Conservation (phyloP, 352 stramenopile genomes). For the Elongisporangium undulatum region DNA sequence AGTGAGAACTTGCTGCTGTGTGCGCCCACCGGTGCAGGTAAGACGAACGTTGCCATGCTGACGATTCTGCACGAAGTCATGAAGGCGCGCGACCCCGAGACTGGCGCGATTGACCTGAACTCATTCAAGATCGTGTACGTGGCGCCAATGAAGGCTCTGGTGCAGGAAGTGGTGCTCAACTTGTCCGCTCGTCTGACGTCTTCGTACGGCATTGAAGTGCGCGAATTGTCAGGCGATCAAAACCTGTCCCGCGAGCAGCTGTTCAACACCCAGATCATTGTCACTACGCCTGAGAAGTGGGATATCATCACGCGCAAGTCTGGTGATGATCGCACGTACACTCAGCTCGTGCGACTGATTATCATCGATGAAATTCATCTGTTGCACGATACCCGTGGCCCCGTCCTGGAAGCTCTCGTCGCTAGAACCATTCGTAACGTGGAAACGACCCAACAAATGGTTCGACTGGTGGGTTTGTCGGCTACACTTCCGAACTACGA, state of each 20-base stretch:
- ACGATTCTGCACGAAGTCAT: conserved; percentile 98
- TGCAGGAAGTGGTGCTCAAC: conserved; percentile 99
- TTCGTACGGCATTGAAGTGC: conserved; percentile 93
- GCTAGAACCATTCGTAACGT: conserved; percentile 96
- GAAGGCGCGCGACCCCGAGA: conserved; percentile 81
- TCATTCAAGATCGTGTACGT: conserved; percentile 99
- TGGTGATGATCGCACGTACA: conserved; percentile 96
- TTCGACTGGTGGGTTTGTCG: conserved; percentile 97
- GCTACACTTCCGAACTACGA: conserved; percentile 99
- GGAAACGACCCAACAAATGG: conserved; percentile 96
- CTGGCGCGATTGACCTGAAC: conserved; percentile 90
- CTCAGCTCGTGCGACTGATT: conserved; percentile 96
- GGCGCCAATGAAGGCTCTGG: conserved; percentile 99
- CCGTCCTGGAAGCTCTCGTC: conserved; percentile 98
- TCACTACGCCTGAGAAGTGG: conserved; percentile 99
- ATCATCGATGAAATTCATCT: conserved; percentile 99
- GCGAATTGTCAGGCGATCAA: conserved; percentile 98
- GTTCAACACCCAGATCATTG: conserved; percentile 98
- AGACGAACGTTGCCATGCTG: conserved; percentile 99
- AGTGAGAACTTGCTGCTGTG: conserved; percentile 98
- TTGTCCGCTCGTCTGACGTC: conserved; percentile 91
- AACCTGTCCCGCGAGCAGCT: conserved; percentile 98
- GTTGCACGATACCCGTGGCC: conserved; percentile 97
- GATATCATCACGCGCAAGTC: conserved; percentile 99
- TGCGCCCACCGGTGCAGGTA: conserved; percentile 98